Evolutionary conservation across 2,329 filamentous ascomycete genomes (phyloP), one percentile per base, ranked within the genome.

Genomic region (Purpureocillium lavendulum): DNA sequence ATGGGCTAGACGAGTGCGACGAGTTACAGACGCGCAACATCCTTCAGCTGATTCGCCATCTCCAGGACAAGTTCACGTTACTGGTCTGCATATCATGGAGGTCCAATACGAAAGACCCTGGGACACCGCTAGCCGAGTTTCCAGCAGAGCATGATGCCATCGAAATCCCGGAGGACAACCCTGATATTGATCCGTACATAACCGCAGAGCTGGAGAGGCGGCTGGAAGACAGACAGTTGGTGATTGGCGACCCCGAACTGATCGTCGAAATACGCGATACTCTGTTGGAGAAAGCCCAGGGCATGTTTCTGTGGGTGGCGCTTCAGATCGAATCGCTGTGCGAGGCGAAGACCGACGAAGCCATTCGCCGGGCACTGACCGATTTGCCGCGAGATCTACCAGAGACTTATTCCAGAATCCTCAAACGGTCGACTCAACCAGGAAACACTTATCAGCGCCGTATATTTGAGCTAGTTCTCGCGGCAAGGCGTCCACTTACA

Each of bases 291-390:
- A 53, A 58, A 1, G 52, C 59, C 1, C 48, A 61, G 14, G 60
- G 61, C 13, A 65, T 65, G 60, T 65, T 64, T 26, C 49, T 64
- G 1, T 64, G 60, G 61, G 59, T 53, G 0, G 50, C 49, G 3
- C 47, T 65, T 2, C 60, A 65, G 38, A 53, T 65, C 6, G 39
- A 54, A 10, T 50, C 55, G 0, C 39, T 65, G 0, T 68, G 61
- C 36, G 15, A 16, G 2, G 57, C 58, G 39, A 50, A 53, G 41
- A 62, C 61, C 1, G 62, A 69, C 31, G 34, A 56, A 1, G 50
- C 43, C 0, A 65, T 69, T 17, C 52, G 53, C 0, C n/a, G 55
- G 7, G 52, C 59, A 0, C 44, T 66, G 0, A 10, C 3, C 0
- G 41, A 60, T 38, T 46, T 64, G 2, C 61, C 60, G 0, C 49